A percentile compares a stretch with the other conserved stretches of the same genome.
These are phyloP conservation scores for Nicotiana knightiana DNA, from an alignment of 257 asterid genomes.

Conservation along the genomic window DNA sequence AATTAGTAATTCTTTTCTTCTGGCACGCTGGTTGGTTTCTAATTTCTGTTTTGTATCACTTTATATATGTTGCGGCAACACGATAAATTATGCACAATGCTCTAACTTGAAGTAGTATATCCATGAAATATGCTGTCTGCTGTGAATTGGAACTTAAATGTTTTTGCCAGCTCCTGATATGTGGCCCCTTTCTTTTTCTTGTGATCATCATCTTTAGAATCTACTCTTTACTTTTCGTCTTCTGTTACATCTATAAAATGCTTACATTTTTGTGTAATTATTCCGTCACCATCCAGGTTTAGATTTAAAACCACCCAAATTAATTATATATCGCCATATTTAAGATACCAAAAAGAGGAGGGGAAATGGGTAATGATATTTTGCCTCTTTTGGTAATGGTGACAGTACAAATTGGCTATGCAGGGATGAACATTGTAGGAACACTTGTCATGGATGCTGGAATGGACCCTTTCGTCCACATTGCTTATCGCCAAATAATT, in stretches of 20 bases:
- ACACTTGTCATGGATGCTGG: slow-evolving; percentile 83
- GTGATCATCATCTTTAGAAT: not conserved
- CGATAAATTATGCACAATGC: not conserved
- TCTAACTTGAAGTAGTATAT: not conserved
- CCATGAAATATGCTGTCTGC: not conserved
- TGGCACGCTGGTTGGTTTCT: not conserved
- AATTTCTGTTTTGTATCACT: not conserved
- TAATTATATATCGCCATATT: too few species aligned
- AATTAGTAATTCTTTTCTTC: not conserved
- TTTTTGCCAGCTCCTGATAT: not conserved
- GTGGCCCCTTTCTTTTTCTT: not conserved
- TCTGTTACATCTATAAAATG: not conserved
- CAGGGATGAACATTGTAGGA: slow-evolving; percentile 73
- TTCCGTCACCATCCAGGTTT: not conserved
- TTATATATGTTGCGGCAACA: not conserved
- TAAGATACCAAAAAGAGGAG: not conserved
- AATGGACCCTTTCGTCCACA: slow-evolving; percentile 76
- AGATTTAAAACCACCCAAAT: not conserved
- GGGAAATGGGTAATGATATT: slow-evolving; percentile 31
- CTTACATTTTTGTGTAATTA: not conserved
- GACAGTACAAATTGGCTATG: slow-evolving; percentile 65
- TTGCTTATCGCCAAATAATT: slow-evolving; percentile 76
- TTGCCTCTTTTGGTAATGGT: slow-evolving; percentile 54
- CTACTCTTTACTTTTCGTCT: not conserved
- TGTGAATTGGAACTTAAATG: not conserved